Evolutionary conservation across 495 filamentous ascomycete species (phyloP).

Genomic region (Penicillium waksmanii): DNA sequence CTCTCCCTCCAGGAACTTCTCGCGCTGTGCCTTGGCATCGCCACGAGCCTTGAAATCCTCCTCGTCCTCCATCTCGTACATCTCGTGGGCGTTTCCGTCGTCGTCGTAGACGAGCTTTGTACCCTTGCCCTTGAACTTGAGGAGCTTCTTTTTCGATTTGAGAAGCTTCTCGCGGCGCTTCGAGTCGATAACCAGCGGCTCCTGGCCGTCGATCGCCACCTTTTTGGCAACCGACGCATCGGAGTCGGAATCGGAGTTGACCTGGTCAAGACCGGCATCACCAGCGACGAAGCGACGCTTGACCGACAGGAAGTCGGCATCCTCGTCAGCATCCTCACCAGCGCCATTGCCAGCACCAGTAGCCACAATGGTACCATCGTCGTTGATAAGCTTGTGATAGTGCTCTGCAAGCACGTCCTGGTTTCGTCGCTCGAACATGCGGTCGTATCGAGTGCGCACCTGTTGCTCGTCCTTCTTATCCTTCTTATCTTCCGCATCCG

Average conservation of each 20-base stretch:
- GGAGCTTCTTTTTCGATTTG: slow-evolving; percentile 89
- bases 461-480: slow-evolving; percentile 61
- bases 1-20: slow-evolving; percentile 76
- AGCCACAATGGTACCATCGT: slow-evolving; percentile 56
- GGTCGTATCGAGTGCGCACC: slow-evolving; percentile 90
- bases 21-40: slow-evolving; percentile 71
- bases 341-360: slow-evolving; percentile 41
- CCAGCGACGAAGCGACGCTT: slow-evolving; percentile 76
- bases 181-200: slow-evolving; percentile 81
- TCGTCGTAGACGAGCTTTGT: slow-evolving; percentile 90
- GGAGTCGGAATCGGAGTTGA: slow-evolving; percentile 28
- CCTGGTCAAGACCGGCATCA: slow-evolving; percentile 37
- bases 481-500: slow-evolving; percentile 54
- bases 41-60: slow-evolving; percentile 75
- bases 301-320: slow-evolving; percentile 84
- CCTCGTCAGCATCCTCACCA: slow-evolving; percentile 58
- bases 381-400: slow-evolving; percentile 82
- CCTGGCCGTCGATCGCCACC: slow-evolving; percentile 55
- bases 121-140: slow-evolving; percentile 83
- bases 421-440: slow-evolving; percentile 95
- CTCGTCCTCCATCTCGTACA: slow-evolving; percentile 88
- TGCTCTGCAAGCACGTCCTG: slow-evolving; percentile 92
- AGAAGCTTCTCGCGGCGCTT: slow-evolving; percentile 92
- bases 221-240: slow-evolving; percentile 27
- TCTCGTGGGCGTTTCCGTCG: slow-evolving; percentile 77